Evolutionary conservation across 1,139 yeast species (phyloP).

Genomic region (Lodderomyces parapsilosis): DNA sequence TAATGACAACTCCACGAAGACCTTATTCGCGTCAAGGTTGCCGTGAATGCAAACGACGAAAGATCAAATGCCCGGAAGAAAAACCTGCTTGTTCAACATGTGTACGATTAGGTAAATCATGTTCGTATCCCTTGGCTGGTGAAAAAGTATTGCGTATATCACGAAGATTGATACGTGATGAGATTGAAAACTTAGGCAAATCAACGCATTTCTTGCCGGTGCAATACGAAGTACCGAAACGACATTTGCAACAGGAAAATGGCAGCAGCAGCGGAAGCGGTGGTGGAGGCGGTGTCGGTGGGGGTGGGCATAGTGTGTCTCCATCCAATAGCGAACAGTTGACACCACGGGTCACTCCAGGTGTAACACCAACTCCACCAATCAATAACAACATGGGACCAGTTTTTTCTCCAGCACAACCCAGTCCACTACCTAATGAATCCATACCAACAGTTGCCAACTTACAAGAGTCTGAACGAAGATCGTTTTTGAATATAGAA

Average conservation of each 20-base stretch:
- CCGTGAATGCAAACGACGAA: slow-evolving; percentile 28
- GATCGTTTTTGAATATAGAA: slow-evolving; percentile 11
- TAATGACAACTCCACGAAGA: neutral
- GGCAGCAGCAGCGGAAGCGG: neutral
- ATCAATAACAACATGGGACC: neutral
- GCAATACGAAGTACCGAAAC: slow-evolving; percentile 13
- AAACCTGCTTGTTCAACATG: slow-evolving; percentile 48
- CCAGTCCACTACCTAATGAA: neutral
- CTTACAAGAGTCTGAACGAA: neutral
- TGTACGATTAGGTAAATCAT: slow-evolving; percentile 20
- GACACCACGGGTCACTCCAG: neutral
- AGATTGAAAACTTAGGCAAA: slow-evolving; percentile 13
- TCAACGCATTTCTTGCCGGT: slow-evolving; percentile 15
- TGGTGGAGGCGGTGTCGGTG: too few species aligned
- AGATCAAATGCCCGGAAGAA: slow-evolving; percentile 48
- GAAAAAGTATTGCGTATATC: slow-evolving; percentile 19
- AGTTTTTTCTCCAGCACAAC: neutral
- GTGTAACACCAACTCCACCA: neutral
- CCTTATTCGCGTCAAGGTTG: slow-evolving; percentile 21
- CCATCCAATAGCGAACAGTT: neutral
- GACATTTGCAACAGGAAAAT: slow-evolving; percentile 2
- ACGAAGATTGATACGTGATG: slow-evolving; percentile 13
- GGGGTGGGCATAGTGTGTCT: neutral
- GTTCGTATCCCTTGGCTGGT: slow-evolving; percentile 24
- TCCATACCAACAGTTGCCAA: neutral